Evolutionary conservation across 1,284 basidiomycete species (phyloP).

Genomic region (Schizophyllum commune): DNA sequence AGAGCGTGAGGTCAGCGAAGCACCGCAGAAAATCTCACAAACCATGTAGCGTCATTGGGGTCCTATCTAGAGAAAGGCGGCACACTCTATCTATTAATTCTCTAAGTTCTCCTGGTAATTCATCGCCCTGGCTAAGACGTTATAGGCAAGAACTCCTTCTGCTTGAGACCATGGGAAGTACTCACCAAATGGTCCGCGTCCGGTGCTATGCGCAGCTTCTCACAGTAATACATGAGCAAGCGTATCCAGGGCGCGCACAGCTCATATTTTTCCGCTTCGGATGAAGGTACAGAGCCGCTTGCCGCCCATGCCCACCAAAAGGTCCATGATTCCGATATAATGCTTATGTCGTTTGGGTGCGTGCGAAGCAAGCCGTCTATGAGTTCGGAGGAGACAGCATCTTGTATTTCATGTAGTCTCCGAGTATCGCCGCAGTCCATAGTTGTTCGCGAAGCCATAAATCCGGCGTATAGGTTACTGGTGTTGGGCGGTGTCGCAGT

Average conservation of each 20-base stretch:
- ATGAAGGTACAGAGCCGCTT: not conserved
- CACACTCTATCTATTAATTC: not conserved
- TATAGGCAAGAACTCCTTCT: not conserved
- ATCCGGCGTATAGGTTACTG: too few species aligned
- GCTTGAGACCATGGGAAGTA: slow-evolving; percentile 8
- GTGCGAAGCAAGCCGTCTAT: slow-evolving; percentile 11
- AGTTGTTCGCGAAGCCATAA: too few species aligned
- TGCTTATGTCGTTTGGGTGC: slow-evolving; percentile 15
- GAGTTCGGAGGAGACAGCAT: not conserved
- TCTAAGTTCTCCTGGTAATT: not conserved
- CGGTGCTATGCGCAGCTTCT: too few species aligned
- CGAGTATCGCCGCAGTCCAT: not conserved
- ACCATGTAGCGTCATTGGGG: not conserved
- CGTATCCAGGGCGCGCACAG: not conserved
- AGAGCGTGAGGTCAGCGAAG: not conserved
- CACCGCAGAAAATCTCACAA: not conserved
- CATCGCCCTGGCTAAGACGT: not conserved
- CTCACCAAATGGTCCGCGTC: too few species aligned
- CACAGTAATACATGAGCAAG: not conserved
- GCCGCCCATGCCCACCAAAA: not conserved
- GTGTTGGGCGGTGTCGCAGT: too few species aligned
- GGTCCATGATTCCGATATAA: not conserved
- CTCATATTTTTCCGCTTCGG: too few species aligned
- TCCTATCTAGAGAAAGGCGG: not conserved
- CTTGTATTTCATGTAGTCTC: slow-evolving; percentile 5